Evolutionary conservation across 305 asterid genomes (phyloP), one percentile per base, ranked within the genome.

Genomic region (Caryopteris hybrid): DNA sequence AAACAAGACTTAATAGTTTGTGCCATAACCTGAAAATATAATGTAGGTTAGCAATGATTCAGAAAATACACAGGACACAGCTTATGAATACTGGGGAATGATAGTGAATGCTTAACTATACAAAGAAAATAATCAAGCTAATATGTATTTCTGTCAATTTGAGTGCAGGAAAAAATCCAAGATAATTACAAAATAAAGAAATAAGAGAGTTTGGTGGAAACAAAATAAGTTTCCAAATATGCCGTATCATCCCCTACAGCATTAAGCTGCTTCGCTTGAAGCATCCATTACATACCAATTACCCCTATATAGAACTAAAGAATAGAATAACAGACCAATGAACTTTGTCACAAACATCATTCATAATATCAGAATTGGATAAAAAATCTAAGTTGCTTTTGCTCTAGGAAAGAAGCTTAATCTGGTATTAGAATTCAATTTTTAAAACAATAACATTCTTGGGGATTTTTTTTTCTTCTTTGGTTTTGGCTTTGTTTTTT

Each of bases 1-100:
- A 95, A 82, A 73, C 88, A 88, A 74, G 89, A 87, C 80, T 78
- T 95, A 56, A 95, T 86, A 61, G 99, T 91, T 76, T 88, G 87
- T 56, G 98, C 88, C 81, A 89, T 78, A 20, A 83, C 96, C 99
- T 91, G 86, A 81, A 81, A 71, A 71, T 33, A 72, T 43, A 31
- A 53, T 9, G 42, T 39, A 16, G 34, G 43, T 52, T 54, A 71
- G 29, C 50, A 68, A 14, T 62, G 59, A 61, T 58, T 68, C 42
- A 66, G 41, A 47, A 46, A 31, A 54, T 65, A 47, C 52, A 45
- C 6, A 69, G 25, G 29, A 60, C 11, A 59, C 43, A 52, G 51
- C 73, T 31, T 56, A 68, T 39, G 41, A 61, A 25, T 22, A 67
- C 33, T 56, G 10, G 57, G 43, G 33, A 59, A 48, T 42, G 11